Evolutionary conservation across 306 rosid species (phyloP).

Genomic region (Erythrophleum fordii): DNA sequence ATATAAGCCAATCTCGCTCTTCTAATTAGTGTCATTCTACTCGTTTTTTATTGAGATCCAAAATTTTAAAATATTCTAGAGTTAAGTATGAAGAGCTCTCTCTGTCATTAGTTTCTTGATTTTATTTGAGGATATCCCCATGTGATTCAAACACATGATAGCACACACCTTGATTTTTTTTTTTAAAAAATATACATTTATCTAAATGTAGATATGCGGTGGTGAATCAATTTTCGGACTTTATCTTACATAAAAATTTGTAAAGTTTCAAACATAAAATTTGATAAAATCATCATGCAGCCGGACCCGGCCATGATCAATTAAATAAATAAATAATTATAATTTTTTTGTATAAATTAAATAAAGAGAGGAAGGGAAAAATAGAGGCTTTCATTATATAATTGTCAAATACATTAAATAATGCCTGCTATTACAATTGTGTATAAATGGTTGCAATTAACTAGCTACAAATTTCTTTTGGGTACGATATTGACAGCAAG

Average conservation of each 20-base stretch:
- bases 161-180: too few species aligned
- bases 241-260: background rate
- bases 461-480: background rate
- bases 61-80: background rate
- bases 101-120: too few species aligned
- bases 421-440: background rate
- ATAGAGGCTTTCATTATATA: background rate
- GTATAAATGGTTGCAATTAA: background rate
- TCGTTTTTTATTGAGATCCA: slow-evolving; percentile 43
- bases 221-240: background rate
- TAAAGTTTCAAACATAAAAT: background rate
- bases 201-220: background rate
- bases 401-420: background rate
- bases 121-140: background rate
- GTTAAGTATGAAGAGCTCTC: background rate
- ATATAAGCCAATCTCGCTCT: too few species aligned
- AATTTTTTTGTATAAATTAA: too few species aligned
- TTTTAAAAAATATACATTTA: background rate
- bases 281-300: background rate
- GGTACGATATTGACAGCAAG: too few species aligned
- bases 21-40: background rate
- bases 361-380: background rate
- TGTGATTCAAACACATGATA: background rate
- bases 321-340: too few species aligned
- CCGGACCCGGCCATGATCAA: too few species aligned